These are phyloP conservation scores for Aspergillus baeticus DNA, from an alignment of 495 filamentous ascomycete species.

Conservation along the genomic window DNA sequence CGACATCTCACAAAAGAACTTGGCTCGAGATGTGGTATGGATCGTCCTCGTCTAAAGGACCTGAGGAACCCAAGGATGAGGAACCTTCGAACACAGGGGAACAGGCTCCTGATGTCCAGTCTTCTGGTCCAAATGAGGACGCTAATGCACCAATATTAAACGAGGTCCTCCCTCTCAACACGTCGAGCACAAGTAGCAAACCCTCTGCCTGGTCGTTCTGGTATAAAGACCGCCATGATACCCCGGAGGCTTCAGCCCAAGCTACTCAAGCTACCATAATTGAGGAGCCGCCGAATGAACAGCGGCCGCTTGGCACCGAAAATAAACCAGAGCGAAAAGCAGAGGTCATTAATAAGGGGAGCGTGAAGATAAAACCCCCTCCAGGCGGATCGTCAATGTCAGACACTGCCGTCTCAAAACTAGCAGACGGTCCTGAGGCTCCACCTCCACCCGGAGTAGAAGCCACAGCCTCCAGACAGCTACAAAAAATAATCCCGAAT, in stretches of 20 bases:
- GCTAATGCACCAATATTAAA: slow-evolving; percentile 18
- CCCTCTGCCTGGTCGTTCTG: slow-evolving; percentile 85
- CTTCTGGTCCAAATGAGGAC: slow-evolving; percentile 19
- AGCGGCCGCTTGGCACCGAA: slow-evolving; percentile 17
- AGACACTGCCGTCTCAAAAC: slow-evolving; percentile 35
- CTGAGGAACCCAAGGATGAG: slow-evolving; percentile 25
- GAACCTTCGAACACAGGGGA: slow-evolving; percentile 24
- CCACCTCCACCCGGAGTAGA: slow-evolving; percentile 37
- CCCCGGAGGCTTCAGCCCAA: too few species aligned
- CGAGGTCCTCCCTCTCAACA: slow-evolving; percentile 22
- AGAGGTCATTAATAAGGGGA: slow-evolving; percentile 48
- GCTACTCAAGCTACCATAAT: slow-evolving; percentile 68
- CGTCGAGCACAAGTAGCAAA: slow-evolving; percentile 33
- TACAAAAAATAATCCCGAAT: slow-evolving; percentile 53
- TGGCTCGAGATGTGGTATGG: slow-evolving; percentile 53
- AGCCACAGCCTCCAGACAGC: slow-evolving; percentile 39
- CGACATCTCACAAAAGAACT: slow-evolving; percentile 36
- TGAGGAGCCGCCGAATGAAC: slow-evolving; percentile 31
- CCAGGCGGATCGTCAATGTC: slow-evolving; percentile 40
- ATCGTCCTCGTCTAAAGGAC: slow-evolving; percentile 19
- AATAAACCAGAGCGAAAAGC: slow-evolving; percentile 27
- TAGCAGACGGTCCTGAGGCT: slow-evolving; percentile 29
- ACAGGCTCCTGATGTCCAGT: slow-evolving; percentile 14
- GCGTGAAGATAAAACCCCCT: slow-evolving; percentile 40
- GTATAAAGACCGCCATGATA: too few species aligned